Percentiles rank a stretch among this genome's conserved stretches.
These are phyloP conservation scores for Blastocystis sp. DNA, from an alignment of 352 stramenopile genomes.

Conservation along the genomic window DNA sequence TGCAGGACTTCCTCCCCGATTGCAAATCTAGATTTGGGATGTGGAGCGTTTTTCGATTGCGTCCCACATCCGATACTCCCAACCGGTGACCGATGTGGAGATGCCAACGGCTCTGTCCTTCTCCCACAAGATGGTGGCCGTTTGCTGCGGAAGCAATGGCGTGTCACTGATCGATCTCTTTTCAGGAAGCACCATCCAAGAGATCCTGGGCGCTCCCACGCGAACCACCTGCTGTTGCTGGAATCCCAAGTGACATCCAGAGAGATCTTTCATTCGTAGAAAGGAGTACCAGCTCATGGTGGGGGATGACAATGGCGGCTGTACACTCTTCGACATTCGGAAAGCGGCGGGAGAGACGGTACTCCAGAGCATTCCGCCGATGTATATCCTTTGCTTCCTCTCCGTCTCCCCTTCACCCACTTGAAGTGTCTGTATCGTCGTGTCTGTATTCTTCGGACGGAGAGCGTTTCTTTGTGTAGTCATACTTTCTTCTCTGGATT, in stretches of 20 bases:
- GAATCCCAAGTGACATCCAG: not conserved
- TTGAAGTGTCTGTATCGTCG: not conserved
- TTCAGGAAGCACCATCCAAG: not conserved
- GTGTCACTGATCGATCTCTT: conserved; percentile 30
- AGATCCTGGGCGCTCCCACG: not conserved
- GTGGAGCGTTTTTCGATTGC: not conserved
- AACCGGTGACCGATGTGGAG: conserved; percentile 4
- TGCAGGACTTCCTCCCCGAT: not conserved
- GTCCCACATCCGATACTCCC: conserved; percentile 5
- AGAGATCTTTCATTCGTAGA: not conserved
- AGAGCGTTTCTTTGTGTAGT: not conserved
- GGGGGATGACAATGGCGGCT: not conserved
- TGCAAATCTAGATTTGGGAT: conserved; percentile 21
- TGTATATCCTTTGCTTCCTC: not conserved
- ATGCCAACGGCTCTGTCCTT: conserved; percentile 4
- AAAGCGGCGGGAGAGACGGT: not conserved
- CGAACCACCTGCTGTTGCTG: not conserved
- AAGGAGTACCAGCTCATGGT: conserved; percentile 40
- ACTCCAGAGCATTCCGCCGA: too few species aligned
- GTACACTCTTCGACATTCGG: conserved; percentile 15
- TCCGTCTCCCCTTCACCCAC: not conserved
- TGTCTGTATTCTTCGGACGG: conserved; percentile 11
- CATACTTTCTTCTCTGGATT: not conserved
- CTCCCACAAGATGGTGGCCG: conserved; percentile 6
- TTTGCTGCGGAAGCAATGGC: not conserved